phyloP scores from a whole-genome alignment of 2,329 filamentous ascomycete species.

The Botryosphaeria dothidea region DNA sequence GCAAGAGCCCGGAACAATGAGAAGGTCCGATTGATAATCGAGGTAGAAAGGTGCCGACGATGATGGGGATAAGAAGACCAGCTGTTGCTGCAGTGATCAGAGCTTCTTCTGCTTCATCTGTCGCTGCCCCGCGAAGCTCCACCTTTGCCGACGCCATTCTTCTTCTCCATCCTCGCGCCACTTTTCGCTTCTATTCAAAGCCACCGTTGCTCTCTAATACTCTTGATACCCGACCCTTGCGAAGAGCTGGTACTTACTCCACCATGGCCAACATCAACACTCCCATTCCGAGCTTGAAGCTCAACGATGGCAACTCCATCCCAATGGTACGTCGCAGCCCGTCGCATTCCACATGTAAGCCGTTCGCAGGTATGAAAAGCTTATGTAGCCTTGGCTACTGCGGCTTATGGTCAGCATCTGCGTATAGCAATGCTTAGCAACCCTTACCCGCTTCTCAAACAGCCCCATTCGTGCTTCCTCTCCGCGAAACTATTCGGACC shows the following conservation, averaged over 20 bases:
- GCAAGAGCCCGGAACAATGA: not conserved
- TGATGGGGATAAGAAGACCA: not conserved
- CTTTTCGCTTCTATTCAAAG: not conserved
- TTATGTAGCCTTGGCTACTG: not conserved
- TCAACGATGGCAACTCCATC: slow-evolving; percentile 73
- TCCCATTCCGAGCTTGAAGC: slow-evolving; percentile 62
- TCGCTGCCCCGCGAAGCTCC: not conserved
- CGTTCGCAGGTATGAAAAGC: not conserved
- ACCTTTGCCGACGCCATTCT: not conserved
- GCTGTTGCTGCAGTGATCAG: not conserved
- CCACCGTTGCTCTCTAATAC: not conserved
- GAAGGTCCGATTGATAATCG: not conserved
- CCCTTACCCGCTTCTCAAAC: not conserved
- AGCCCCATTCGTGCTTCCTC: not conserved
- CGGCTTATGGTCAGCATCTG: not conserved
- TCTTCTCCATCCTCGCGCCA: not conserved
- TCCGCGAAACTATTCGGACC: not conserved
- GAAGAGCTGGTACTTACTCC: not conserved
- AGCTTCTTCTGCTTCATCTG: not conserved
- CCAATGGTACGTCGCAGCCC: slow-evolving; percentile 55
- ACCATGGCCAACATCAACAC: slow-evolving; percentile 45
- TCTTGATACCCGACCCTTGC: not conserved
- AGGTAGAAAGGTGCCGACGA: not conserved
- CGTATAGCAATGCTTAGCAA: not conserved
- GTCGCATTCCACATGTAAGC: not conserved